phyloP scores from a whole-genome alignment of 495 filamentous ascomycete species.

The Friedmanniomyces endolithicus region DNA sequence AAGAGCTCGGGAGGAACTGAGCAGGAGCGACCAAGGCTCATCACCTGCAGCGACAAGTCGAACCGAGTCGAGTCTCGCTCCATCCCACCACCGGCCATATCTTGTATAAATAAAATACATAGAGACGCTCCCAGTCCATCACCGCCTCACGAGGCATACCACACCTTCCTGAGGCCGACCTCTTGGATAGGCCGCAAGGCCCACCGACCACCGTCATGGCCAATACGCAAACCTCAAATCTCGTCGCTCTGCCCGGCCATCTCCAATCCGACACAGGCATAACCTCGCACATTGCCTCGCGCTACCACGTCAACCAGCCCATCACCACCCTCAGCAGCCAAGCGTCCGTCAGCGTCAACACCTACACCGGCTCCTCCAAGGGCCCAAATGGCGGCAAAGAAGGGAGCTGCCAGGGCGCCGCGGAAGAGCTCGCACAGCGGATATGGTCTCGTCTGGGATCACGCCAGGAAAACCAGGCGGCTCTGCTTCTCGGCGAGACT shows the following conservation, averaged over 20 bases:
- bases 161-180: conserved; percentile 3
- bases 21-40: too few relatives aligned
- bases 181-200: conserved; percentile 1
- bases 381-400: conserved; percentile 80
- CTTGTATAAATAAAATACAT: too few relatives aligned
- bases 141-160: conserved; percentile 4
- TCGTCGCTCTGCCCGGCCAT: conserved; percentile 79
- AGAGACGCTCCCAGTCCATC: too few relatives aligned
- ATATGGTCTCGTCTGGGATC: conserved; percentile 77
- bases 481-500: conserved; percentile 91
- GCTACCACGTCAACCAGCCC: conserved; percentile 81
- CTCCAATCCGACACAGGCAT: conserved; percentile 92
- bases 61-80: too few relatives aligned
- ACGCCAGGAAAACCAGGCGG: conserved; percentile 80
- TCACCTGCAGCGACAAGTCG: too few relatives aligned
- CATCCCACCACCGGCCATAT: too few relatives aligned
- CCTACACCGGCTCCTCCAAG: conserved; percentile 74
- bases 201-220: conserved; percentile 16
- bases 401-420: conserved; percentile 74
- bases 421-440: conserved; percentile 75
- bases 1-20: too few relatives aligned
- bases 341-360: conserved; percentile 81
- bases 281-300: conserved; percentile 88
- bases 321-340: conserved; percentile 81
- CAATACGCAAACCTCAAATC: conserved; percentile 62